Conservation (phyloP, 768 basidiomycete genomes). For the Macrolepiota fuliginosa region DNA sequence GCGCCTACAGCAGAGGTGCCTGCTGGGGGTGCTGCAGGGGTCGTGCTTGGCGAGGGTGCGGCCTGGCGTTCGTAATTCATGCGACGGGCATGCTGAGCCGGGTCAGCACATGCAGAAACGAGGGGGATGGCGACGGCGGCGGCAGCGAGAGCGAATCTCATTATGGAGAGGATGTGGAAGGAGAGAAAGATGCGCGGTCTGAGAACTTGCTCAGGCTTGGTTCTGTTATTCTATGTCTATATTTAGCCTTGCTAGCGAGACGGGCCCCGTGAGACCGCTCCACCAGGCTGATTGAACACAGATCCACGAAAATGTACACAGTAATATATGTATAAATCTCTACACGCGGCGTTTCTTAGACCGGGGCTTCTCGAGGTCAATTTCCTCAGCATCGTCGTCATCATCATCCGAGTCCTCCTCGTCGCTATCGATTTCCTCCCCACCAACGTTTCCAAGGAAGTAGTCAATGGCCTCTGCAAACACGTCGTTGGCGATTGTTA, state of each 20-base stretch:
- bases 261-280: constrained; percentile 3
- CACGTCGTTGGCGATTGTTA: constrained; percentile 70
- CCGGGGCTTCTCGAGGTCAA: constrained; percentile 83
- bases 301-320: neutral
- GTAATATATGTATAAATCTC: constrained; percentile 9
- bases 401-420: constrained; percentile 65
- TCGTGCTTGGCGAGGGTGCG: constrained; percentile 8
- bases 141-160: constrained; percentile 25
- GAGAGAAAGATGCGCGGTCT: constrained; percentile 15
- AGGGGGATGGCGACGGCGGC: constrained; percentile 37
- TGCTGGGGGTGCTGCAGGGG: neutral
- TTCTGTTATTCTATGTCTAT: neutral
- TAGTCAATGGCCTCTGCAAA: constrained; percentile 82
- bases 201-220: neutral
- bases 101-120: constrained; percentile 34
- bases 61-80: constrained; percentile 28
- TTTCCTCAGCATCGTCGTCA: constrained; percentile 80
- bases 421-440: constrained; percentile 61
- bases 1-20: neutral
- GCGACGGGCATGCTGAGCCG: constrained; percentile 20
- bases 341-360: constrained; percentile 71
- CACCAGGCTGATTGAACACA: neutral
- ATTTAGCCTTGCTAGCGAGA: neutral
- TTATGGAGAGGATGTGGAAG: constrained; percentile 15
- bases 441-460: constrained; percentile 67